Percentiles rank a stretch among this genome's conserved stretches.
These are phyloP conservation scores for Russula lepida DNA, from an alignment of 768 basidiomycete genomes.

Conservation along the genomic window DNA sequence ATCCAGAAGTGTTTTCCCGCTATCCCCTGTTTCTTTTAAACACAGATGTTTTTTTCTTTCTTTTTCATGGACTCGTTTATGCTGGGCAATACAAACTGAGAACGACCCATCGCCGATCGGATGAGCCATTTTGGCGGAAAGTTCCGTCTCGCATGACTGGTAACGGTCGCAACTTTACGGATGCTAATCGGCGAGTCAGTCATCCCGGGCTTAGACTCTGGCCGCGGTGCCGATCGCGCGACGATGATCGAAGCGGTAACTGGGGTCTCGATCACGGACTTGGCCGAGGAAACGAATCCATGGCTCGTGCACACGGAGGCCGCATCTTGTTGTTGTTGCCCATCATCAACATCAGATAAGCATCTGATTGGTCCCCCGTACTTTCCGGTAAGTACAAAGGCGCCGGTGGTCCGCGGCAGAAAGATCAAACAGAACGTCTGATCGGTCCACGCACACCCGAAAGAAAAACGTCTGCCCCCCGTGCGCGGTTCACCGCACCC, in stretches of 20 bases:
- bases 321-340: constrained; percentile 6
- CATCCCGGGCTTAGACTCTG: constrained; percentile 12
- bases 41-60: constrained; percentile 5
- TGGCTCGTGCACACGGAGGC: constrained; percentile 15
- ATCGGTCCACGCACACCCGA: constrained; percentile 16
- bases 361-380: constrained; percentile 18
- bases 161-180: constrained; percentile 17
- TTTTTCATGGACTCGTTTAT: constrained; percentile 11
- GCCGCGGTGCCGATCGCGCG: constrained; percentile 20
- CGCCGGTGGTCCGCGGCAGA: constrained; percentile 18
- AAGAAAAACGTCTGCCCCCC: constrained; percentile 19
- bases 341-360: constrained; percentile 21
- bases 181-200: constrained; percentile 17
- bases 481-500: constrained; percentile 10
- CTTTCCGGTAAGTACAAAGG: constrained; percentile 7
- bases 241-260: constrained; percentile 19
- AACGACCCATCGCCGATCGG: constrained; percentile 13
- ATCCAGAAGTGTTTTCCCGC: constrained; percentile 6
- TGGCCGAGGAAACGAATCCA: constrained; percentile 1
- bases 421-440: constrained; percentile 22
- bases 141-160: constrained; percentile 17
- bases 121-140: constrained; percentile 15
- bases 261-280: constrained; percentile 11
- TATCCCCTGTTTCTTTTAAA: constrained; percentile 8
- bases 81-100: constrained; percentile 15